Base-by-base conservation (phyloP, 805 yeast genomes). In the Kuraishia borneana region DNA sequence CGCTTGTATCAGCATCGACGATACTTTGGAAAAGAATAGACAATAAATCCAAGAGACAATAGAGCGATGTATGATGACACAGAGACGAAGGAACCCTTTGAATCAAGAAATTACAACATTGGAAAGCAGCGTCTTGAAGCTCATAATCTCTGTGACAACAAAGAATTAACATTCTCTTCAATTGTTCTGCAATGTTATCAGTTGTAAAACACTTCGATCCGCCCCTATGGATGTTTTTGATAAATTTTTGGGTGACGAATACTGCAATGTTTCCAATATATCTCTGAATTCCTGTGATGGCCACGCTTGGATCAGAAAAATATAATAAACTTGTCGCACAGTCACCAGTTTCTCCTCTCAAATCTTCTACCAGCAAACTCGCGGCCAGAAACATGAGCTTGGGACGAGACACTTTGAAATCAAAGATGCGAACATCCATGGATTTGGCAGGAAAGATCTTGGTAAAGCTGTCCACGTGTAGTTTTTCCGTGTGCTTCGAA, bases 331-430 rank as follows among this genome's bases (percentile, higher is more conserved):
- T 62, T n/a, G 76, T 74, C 0, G 94, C 76, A 43, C 95, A 81
- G 42, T 80, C 78, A 10, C 96, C 97, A 6, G 80, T 65, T 34
- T 69, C 73, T 16, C 83, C 83, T 39, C 99, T 67, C 34, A 85
- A 61, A 14, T 75, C 64, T 60, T 92, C 99, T 25, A 89, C 65
- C 37, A 87, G 67, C 3, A 80, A 63, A 0, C 94, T 67, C 0
- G 97, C 82, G 0, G 95, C 77, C 44, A 92, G 59, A 51, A 92
- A 92, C 83, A 89, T 83, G 42, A 83, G 63, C 46, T 83, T 83
- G 4, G 94, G 78, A 43, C 76, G 72, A 0, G 92, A 75, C 35
- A 82, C 47, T 33, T 54, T 33, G 63, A 51, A 41, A 68, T 66
- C 47, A 69, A 54, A 42, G 2, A 50, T 48, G 16, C 41, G 40